Evolutionary conservation across 1,284 basidiomycete genomes (phyloP).

Genomic region (Ustilago sp.): DNA sequence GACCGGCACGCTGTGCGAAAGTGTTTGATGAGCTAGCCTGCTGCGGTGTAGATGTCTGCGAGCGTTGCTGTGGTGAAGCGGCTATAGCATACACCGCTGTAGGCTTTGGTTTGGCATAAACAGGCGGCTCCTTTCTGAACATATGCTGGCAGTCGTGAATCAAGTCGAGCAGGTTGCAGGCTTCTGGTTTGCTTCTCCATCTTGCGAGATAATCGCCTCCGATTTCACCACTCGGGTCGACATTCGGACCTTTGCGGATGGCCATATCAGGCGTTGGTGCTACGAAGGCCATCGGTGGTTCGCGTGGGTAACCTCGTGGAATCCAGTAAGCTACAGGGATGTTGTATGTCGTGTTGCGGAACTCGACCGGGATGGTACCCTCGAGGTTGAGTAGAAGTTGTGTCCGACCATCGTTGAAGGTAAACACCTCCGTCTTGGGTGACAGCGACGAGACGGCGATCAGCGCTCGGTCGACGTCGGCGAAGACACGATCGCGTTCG

Average conservation of each 20-base stretch:
- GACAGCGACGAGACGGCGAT: conserved; percentile 76
- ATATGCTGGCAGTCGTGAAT: conserved; percentile 80
- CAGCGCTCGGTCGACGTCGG: conserved; percentile 79
- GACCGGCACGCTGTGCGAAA: conserved; percentile 12
- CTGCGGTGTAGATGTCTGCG: conserved; percentile 45
- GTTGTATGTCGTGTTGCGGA: conserved; percentile 83
- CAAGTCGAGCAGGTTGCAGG: conserved; percentile 78
- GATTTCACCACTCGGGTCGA: conserved; percentile 87
- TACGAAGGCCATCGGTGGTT: conserved; percentile 90
- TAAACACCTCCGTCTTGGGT: conserved; percentile 93
- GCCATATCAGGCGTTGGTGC: conserved; percentile 94
- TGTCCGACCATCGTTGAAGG: conserved; percentile 92
- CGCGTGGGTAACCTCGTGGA: conserved; percentile 69
- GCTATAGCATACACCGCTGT: conserved; percentile 51
- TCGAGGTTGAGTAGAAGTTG: conserved; percentile 89
- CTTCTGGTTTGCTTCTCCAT: conserved; percentile 88
- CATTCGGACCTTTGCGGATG: conserved; percentile 79
- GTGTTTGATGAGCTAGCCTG: conserved; percentile 14
- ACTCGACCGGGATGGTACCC: conserved; percentile 89
- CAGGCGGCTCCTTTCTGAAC: conserved; percentile 87
- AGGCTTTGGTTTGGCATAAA: conserved; percentile 83
- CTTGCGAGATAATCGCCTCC: conserved; percentile 77
- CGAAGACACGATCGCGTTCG: conserved; percentile 74
- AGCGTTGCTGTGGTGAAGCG: conserved; percentile 41
- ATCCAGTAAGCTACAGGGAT: conserved; percentile 91